These are phyloP conservation scores for Serendipita indica DNA, from an alignment of 768 basidiomycete genomes.

Conservation along the genomic window DNA sequence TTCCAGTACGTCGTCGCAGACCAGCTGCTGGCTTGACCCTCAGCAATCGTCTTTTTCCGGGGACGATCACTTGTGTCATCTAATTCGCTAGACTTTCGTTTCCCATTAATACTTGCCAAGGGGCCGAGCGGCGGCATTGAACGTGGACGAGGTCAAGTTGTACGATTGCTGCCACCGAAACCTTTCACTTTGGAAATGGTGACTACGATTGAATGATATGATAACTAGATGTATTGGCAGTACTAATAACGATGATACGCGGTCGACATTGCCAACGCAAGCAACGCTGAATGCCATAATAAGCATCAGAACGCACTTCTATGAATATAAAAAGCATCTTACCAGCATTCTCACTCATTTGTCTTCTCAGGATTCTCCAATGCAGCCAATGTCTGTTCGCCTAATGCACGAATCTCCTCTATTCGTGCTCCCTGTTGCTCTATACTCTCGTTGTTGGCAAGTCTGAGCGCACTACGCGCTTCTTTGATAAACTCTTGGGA, in stretches of 20 bases:
- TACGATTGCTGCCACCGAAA: no score
- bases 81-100: constrained; percentile 1
- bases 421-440: constrained; percentile 39
- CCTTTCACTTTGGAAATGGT: no score
- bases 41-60: neutral
- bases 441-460: constrained; percentile 37
- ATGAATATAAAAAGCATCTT: no score
- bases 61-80: neutral
- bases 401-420: constrained; percentile 33
- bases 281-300: no score
- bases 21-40: neutral
- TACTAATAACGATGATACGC: no score
- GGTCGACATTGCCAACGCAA: no score
- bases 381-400: neutral
- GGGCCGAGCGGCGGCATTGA: neutral
- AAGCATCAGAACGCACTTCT: no score
- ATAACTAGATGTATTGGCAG: no score
- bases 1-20: neutral
- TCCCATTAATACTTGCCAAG: neutral
- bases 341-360: no score
- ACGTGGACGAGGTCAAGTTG: no score
- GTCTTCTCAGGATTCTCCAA: neutral
- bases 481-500: constrained; percentile 48
- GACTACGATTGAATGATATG: no score
- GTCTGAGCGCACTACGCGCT: constrained; percentile 40